Conservation (phyloP, 129 eudicot genomes). For the Deinandra increscens region DNA sequence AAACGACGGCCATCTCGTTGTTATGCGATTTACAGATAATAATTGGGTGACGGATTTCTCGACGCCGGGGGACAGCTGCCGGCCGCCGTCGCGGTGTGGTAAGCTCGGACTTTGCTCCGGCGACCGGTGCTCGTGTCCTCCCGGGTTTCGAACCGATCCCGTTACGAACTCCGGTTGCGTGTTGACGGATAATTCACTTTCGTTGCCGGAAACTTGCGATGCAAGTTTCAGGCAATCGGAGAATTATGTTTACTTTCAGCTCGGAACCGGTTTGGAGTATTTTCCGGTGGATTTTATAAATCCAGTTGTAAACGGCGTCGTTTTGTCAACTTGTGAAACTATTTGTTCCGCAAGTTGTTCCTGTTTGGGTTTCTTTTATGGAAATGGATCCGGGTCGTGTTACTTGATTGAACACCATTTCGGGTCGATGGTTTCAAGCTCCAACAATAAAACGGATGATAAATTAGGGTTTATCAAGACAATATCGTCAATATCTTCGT, state of each 20-base stretch:
- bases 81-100: constrained; percentile 50
- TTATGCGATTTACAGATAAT: constrained; percentile 33
- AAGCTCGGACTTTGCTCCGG: constrained; percentile 52
- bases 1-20: constrained; percentile 42
- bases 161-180: constrained; percentile 34
- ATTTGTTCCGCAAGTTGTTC: constrained; percentile 57
- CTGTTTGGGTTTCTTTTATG: constrained; percentile 67
- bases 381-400: constrained; percentile 65
- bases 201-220: constrained; percentile 53
- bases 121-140: constrained; percentile 61
- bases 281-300: constrained; percentile 41
- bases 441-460: constrained; percentile 15
- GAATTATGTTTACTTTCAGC: constrained; percentile 31
- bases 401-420: constrained; percentile 42
- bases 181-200: constrained; percentile 37
- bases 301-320: constrained; percentile 39
- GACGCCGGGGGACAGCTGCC: constrained; percentile 51
- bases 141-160: constrained; percentile 39
- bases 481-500: constrained; percentile 19
- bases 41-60: constrained; percentile 34
- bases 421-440: constrained; percentile 51
- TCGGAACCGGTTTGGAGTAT: constrained; percentile 51
- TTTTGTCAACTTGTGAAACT: constrained; percentile 54
- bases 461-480: constrained; percentile 56
- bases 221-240: constrained; percentile 20